Base-by-base conservation (phyloP, 1,284 basidiomycete species). In the Naganishia sp. region DNA sequence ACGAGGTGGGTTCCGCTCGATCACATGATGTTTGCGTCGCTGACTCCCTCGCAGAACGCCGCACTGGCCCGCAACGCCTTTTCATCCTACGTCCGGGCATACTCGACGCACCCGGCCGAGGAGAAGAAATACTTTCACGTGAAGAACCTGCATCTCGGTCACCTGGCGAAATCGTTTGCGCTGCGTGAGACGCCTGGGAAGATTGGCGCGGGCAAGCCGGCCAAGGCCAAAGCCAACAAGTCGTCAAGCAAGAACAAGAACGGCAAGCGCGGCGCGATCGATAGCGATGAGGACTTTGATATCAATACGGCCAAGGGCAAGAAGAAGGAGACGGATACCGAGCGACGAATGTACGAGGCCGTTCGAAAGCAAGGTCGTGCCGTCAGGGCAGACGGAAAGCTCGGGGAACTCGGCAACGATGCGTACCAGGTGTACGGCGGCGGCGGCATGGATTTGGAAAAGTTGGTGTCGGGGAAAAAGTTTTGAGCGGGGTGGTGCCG, bases 71-170 rank as follows among this genome's bases (percentile, higher is more conserved):
- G 92, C 43, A 89, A 86, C 73, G 96, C 93, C 0, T 99, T 90
- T 79, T 82, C 88, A 28, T 96, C 95, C 0, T 93, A 95, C 77
- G 88, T 98, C 79, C 86, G 96, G 65, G 96, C 96, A 0, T 99
- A 99, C 79, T 91, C 96, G 10, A 99, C 96, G 0, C 96, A 99
- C 80, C 94, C 95, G 0, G 85, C 90, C 4, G 88, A 89, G 68
- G 96, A 99, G 78, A 98, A 98, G 73, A 87, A 90, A 69, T 91
- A 96, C 67, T 99, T 99, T 83, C 94, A 97, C 78, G 87, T 97
- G 64, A 89, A 90, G 41, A 86, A 93, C 72, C 83, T 99, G 10
- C 96, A 99, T 76, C 85, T 97, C 47, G 96, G 96, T 1, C 96
- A 99, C 82, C 80, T 99, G 25, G 95, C 96, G 45, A 99, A 99